A percentile compares a stretch with the other conserved stretches of the same genome.
Evolutionary conservation across 2,329 filamentous ascomycete species (phyloP).

Genomic region (Epichloe elymi): DNA sequence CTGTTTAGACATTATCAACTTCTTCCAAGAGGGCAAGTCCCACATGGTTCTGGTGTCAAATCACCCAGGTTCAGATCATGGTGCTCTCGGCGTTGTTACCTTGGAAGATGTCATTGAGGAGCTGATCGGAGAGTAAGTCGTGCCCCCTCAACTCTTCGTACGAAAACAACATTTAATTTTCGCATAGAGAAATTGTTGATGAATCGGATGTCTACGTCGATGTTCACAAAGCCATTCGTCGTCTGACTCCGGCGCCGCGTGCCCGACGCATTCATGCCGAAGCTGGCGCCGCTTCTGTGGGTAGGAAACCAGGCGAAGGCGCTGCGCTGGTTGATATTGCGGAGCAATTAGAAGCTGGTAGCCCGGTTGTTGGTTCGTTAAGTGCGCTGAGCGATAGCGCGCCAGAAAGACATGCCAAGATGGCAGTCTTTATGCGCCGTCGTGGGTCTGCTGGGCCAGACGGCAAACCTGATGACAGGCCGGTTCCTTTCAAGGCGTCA

Average conservation of each 20-base stretch:
- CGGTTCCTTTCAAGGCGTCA: constrained; percentile 45
- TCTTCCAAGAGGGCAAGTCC: constrained; percentile 98
- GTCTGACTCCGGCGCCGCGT: constrained; percentile 73
- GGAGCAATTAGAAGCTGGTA: constrained; percentile 25
- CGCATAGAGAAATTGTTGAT: constrained; percentile 80
- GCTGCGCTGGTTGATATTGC: constrained; percentile 25
- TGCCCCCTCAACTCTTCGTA: background rate
- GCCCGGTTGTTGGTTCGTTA: constrained; percentile 22
- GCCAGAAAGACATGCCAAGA: constrained; percentile 34
- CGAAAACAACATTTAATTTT: constrained; percentile 7
- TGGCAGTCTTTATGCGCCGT: constrained; percentile 46
- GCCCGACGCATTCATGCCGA: constrained; percentile 39
- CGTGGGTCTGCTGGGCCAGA: constrained; percentile 42
- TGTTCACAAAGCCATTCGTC: constrained; percentile 93
- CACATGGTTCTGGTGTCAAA: constrained; percentile 97
- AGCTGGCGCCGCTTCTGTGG: constrained; percentile 19
- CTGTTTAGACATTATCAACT: constrained; percentile 97
- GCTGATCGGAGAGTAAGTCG: constrained; percentile 82
- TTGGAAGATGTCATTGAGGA: constrained; percentile 98
- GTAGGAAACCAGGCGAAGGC: constrained; percentile 17
- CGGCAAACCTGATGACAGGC: constrained; percentile 29
- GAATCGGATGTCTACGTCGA: constrained; percentile 98
- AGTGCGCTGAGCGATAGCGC: constrained; percentile 24
- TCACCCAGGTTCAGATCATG: constrained; percentile 75
- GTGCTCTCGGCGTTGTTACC: constrained; percentile 85